Base-by-base conservation (phyloP, 768 basidiomycete species). In the Pleurotus tuoliensis region DNA sequence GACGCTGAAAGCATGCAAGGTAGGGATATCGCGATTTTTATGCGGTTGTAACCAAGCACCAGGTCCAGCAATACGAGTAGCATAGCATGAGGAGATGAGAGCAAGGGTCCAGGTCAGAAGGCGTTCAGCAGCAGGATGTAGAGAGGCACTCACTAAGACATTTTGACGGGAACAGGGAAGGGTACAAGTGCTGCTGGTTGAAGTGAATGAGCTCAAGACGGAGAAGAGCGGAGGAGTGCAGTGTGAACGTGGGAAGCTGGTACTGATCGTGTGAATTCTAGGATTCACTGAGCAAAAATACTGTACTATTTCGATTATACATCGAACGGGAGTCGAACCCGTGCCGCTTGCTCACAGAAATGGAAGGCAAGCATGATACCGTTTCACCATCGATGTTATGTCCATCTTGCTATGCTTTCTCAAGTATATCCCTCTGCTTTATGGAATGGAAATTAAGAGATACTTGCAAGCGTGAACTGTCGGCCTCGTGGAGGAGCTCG, bases 1-100 rank as follows among this genome's bases (percentile, higher is more conserved):
- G 59, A 80, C 75, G 80, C 91, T 92, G 66, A 15, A 18, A 47
- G 24, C 20, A 47, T 0, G 13, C 43, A 22, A n/a, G 43, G 20
- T 13, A 25, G 46, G n/a, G 13, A 44, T n/a, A 7, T 44, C n/a
- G 41, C 15, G 41, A 44, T 44, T 44, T 44, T 44, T 44, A 44
- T 16, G 41, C 41, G 41, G 41, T 44, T 44, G 9, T 44, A 44
- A n/a, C 41, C 8, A 43, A 30, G 8, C n/a, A n/a, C 41, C 27
- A 30, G 27, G 27, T 4, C 27, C 30, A 34, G 11, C 30, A 11
- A 3, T 9, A 11, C 30, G 4, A 9, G 13, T 9, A 16, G 41
- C n/a, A 44, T 3, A 20, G 41, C 20, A 44, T 16, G 41, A 44
- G 41, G 15, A 16, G 24, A n/a, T 34, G 30, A 34, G 30, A 34